Base-by-base conservation (phyloP, 2,329 filamentous ascomycete genomes). In the Trichoderma sp. region DNA sequence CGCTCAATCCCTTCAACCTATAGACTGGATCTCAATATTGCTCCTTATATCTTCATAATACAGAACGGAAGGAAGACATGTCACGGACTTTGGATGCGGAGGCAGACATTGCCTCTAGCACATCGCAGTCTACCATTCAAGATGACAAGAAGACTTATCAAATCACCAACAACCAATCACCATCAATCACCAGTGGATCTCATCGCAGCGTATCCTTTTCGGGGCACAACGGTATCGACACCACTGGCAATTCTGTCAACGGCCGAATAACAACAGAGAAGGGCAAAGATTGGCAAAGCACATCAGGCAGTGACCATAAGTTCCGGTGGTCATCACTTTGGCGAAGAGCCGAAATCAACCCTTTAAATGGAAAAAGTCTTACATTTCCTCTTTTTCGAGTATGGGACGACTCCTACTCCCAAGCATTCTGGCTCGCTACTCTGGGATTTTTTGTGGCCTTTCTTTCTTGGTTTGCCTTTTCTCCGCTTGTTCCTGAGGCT, bases 401-500 rank as follows among this genome's bases (percentile, higher is more conserved):
- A 8, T 45, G 67, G 67, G 67, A 69, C 21, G 63, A 68, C 18
- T 11, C 27, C 3, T 71, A 62, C 21, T 62, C 53, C 18, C 45
- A 12, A 8, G 67, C 67, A 6, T 71, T 71, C 21, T 71, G 67
- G 67, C 56, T 71, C 3, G 53, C 67, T 4, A 71, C 67, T 5
- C 31, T 71, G 4, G 67, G 67, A 14, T 71, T 71, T 18, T 71
- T 71, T 31, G 67, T 71, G 24, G 67, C 67, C 11, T 71, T 71
- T 27, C 31, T 71, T 27, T 73, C 69, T 41, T 83, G 83, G 83
- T 97, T 97, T 86, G 93, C 95, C 2, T 98, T 97, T 84, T 94
- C 95, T 78, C 95, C 95, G 79, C 86, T 97, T 82, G 87, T 94
- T 81, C 90, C 91, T 68, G 90, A 93, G 81, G 94, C 94, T 33